Percentiles rank a stretch among this genome's conserved stretches.
Conservation (phyloP, 2,329 filamentous ascomycete genomes). For the Curvularia sp. region DNA sequence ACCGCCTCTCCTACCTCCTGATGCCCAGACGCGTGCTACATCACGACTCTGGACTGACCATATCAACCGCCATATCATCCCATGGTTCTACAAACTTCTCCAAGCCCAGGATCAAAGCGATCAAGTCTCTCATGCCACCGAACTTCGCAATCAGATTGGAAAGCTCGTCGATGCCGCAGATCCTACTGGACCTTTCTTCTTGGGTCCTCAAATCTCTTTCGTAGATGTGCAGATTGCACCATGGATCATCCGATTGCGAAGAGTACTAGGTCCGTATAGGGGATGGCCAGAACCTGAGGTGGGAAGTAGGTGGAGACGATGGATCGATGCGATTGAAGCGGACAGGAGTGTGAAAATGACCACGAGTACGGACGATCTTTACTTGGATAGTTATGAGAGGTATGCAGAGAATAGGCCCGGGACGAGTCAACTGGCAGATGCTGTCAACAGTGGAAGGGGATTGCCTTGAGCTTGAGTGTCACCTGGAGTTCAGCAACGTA, state of each 20-base stretch:
- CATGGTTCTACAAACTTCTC: slow-evolving; percentile 76
- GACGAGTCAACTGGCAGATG: slow-evolving; percentile 65
- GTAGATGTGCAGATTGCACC: slow-evolving; percentile 80
- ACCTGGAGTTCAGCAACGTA: background rate
- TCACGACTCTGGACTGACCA: slow-evolving; percentile 83
- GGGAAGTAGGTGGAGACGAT: slow-evolving; percentile 70
- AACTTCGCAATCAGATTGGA: slow-evolving; percentile 70
- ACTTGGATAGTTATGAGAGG: slow-evolving; percentile 71
- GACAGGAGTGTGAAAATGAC: slow-evolving; percentile 70
- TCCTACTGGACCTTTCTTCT: slow-evolving; percentile 72
- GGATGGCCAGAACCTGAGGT: slow-evolving; percentile 70
- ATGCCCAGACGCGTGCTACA: slow-evolving; percentile 72
- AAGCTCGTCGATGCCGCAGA: slow-evolving; percentile 66
- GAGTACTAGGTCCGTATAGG: slow-evolving; percentile 69
- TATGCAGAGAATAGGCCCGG: slow-evolving; percentile 68
- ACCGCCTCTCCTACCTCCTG: slow-evolving; percentile 67
- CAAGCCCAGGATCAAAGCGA: slow-evolving; percentile 67
- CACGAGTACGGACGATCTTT: slow-evolving; percentile 70
- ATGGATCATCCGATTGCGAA: slow-evolving; percentile 73
- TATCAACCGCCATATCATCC: slow-evolving; percentile 78
- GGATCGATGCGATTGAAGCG: slow-evolving; percentile 73
- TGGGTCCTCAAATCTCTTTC: slow-evolving; percentile 63
- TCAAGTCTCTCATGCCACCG: slow-evolving; percentile 65
- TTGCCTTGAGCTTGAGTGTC: slow-evolving; percentile 51
- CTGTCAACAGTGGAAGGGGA: slow-evolving; percentile 63